Conservation (phyloP, 1,139 yeast genomes). For the Yamadazyma sp. region DNA sequence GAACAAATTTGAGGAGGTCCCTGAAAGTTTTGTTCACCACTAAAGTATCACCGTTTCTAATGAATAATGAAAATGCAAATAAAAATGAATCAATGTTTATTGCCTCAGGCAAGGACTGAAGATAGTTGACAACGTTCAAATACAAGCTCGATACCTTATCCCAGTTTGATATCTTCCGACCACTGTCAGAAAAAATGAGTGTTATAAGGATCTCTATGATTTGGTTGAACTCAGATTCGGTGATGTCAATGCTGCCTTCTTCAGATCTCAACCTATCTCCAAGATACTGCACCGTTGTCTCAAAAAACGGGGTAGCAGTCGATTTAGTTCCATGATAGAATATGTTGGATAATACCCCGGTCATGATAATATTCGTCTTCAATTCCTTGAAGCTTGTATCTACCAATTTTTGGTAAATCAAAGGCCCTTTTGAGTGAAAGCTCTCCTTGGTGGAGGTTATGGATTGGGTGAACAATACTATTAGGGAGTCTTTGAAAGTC, state of each 20-base stretch:
- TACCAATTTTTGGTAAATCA: slow-evolving; percentile 48
- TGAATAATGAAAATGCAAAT: slow-evolving; percentile 45
- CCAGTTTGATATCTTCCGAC: slow-evolving; percentile 58
- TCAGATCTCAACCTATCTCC: slow-evolving; percentile 5
- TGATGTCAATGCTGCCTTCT: slow-evolving; percentile 3
- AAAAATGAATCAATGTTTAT: slow-evolving; percentile 31
- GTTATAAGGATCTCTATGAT: slow-evolving; percentile 37
- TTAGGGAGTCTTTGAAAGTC: slow-evolving; percentile 55
- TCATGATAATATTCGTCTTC: slow-evolving; percentile 31
- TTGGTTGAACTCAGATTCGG: slow-evolving; percentile 5
- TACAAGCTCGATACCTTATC: slow-evolving; percentile 18
- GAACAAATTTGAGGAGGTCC: slow-evolving; percentile 36
- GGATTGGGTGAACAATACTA: slow-evolving; percentile 69
- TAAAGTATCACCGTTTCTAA: slow-evolving; percentile 62
- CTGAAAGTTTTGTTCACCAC: slow-evolving; percentile 50
- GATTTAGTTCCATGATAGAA: slow-evolving; percentile 62
- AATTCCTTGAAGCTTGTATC: slow-evolving; percentile 29
- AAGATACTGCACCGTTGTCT: slow-evolving; percentile 24
- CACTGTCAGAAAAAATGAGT: slow-evolving; percentile 65
- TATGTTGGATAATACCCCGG: slow-evolving; percentile 61
- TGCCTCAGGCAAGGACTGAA: neutral
- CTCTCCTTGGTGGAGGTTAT: slow-evolving; percentile 70
- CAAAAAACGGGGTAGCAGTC: slow-evolving; percentile 49
- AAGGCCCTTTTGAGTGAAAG: slow-evolving; percentile 68
- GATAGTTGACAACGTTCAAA: neutral